Evolutionary conservation across 257 asterid species (phyloP), one percentile per base, ranked within the genome.

Genomic region (Rubia yunnanensis): DNA sequence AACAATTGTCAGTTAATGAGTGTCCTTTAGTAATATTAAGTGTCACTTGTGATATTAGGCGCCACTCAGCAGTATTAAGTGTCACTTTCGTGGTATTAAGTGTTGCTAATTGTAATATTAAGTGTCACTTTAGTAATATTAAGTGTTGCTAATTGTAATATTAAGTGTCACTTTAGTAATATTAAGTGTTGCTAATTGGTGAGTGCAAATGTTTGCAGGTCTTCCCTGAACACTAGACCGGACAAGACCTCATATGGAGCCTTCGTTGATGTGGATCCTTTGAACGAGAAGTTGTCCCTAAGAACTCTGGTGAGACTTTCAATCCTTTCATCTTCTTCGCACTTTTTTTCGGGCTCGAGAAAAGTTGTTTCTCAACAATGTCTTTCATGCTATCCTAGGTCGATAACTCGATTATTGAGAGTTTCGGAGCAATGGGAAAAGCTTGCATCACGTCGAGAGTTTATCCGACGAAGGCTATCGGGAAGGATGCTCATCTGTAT

Each of bases 191-290:
- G 14, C 48, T 39, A 44, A 14, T 28, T 27, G 38, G 2, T 56
- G 18, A 26, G 18, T 7, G 5, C 10, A 17, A 38, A 18, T 10
- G 36, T 39, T 18, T 20, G 18, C 54, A 80, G 84, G 73, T 80
- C 85, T 23, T 80, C 85, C 3, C 65, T 72, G 20, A 60, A 46
- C 31, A 58, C 70, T 50, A 60, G 54, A 32, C 70, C 72, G 20
- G 85, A 80, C 26, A 77, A 80, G 44, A 70, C 85, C 2, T 56
- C 72, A 10, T 80, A 74, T 27, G 85, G 82, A 18, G 75, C 64
- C 32, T 77, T 74, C 41, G 28, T 80, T 32, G 59, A 80, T 44
- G 66, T 77, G 20, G 76, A 80, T 55, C 82, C 78, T 17, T 5
- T 50, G 52, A 68, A 53, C 7, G 78, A 77, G 23, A 32, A 64